Conservation (phyloP, 2,329 filamentous ascomycete genomes). For the Cladosporium sphaerospermum region DNA sequence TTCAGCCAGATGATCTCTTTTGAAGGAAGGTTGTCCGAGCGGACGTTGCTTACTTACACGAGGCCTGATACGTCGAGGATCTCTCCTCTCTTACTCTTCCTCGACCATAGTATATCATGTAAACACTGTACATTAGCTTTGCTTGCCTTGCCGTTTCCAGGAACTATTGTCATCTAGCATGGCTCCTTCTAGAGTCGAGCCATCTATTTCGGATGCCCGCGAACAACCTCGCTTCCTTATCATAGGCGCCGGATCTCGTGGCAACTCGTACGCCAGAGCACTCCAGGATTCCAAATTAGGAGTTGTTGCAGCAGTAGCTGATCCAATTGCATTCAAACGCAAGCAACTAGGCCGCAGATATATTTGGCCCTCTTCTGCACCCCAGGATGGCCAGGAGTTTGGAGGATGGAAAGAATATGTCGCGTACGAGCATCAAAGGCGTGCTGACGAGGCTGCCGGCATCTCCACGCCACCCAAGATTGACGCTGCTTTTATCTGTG, state of each 20-base stretch:
- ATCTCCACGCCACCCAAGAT: conserved; percentile 36
- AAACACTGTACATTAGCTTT: no score
- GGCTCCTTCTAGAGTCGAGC: not conserved
- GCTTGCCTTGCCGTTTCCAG: no score
- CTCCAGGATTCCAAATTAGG: conserved; percentile 61
- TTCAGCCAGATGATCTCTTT: no score
- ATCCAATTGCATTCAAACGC: conserved; percentile 74
- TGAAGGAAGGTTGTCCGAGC: not conserved
- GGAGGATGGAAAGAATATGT: conserved; percentile 68
- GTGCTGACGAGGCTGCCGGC: conserved; percentile 47
- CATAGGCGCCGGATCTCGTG: conserved; percentile 76
- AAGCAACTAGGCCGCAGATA: conserved; percentile 61
- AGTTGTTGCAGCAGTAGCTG: conserved; percentile 69
- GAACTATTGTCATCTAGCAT: not conserved
- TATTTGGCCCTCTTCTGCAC: conserved; percentile 55
- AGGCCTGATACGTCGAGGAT: not conserved
- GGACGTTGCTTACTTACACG: not conserved
- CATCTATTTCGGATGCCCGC: not conserved
- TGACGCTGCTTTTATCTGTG: conserved; percentile 62
- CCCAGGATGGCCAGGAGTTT: conserved; percentile 59
- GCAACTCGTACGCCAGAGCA: conserved; percentile 65
- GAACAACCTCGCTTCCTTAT: conserved; percentile 57
- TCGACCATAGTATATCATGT: not conserved
- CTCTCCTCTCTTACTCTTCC: not conserved
- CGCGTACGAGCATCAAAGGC: conserved; percentile 60